Conservation (phyloP, 495 filamentous ascomycete genomes). For the Polyplosphaeria fusca region DNA sequence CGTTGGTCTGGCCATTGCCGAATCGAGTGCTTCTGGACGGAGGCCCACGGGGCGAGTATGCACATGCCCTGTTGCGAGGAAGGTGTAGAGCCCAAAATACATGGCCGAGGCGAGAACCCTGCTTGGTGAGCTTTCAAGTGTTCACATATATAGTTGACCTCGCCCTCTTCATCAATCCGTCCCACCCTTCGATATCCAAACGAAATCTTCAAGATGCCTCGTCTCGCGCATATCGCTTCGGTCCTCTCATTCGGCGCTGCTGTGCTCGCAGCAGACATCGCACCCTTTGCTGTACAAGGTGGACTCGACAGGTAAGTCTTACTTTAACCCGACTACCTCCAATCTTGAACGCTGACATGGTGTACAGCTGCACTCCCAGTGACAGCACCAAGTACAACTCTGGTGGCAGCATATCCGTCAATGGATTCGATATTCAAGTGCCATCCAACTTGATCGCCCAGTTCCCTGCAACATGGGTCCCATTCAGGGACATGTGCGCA, state of each 20-base stretch:
- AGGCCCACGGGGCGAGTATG: not conserved
- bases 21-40: not conserved
- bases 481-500: conserved; percentile 41
- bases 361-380: conserved; percentile 11
- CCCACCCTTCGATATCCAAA: too few relatives aligned
- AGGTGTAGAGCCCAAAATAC: too few relatives aligned
- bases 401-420: conserved; percentile 42
- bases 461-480: conserved; percentile 43
- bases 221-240: conserved; percentile 5
- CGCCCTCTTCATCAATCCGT: too few relatives aligned
- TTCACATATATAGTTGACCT: too few relatives aligned
- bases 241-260: conserved; percentile 8
- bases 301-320: conserved; percentile 14
- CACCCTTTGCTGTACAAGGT: conserved; percentile 20
- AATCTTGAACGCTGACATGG: too few relatives aligned
- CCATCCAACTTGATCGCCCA: conserved; percentile 45
- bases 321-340: too few relatives aligned
- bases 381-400: conserved; percentile 37
- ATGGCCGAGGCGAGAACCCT: too few relatives aligned
- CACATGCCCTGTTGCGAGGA: not conserved
- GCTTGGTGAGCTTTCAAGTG: too few relatives aligned
- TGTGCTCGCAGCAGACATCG: conserved; percentile 11
- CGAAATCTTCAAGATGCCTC: conserved; percentile 7
- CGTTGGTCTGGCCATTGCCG: not conserved
- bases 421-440: conserved; percentile 42